These are phyloP conservation scores for Pleurotus pulmonarius DNA, from an alignment of 768 basidiomycete genomes.

Conservation along the genomic window DNA sequence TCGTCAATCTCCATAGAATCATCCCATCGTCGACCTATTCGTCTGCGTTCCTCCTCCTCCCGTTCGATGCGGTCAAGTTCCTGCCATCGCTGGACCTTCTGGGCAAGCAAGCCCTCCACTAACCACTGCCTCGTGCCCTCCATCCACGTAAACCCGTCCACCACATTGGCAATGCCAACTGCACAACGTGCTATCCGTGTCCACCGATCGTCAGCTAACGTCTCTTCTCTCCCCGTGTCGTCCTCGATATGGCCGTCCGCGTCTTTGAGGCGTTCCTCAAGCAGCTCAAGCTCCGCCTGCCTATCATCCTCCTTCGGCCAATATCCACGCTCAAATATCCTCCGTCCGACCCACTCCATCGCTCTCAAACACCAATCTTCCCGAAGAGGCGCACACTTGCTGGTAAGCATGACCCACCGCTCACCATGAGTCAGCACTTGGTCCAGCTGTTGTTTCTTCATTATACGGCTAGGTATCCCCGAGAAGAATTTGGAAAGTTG, in stretches of 20 bases:
- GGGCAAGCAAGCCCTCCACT: constrained; percentile 60
- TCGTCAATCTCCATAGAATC: constrained; percentile 75
- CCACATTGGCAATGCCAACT: constrained; percentile 59
- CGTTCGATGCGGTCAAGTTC: constrained; percentile 65
- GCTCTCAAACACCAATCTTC: constrained; percentile 97
- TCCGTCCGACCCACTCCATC: constrained; percentile 92
- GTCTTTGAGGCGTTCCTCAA: constrained; percentile 57
- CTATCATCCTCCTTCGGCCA: constrained; percentile 82
- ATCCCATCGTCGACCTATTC: constrained; percentile 58
- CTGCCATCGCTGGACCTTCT: constrained; percentile 67
- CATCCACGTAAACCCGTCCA: constrained; percentile 74
- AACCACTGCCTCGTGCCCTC: constrained; percentile 58
- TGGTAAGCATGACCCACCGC: constrained; percentile 66
- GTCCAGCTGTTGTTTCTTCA: constrained; percentile 12
- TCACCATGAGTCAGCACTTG: constrained; percentile 25
- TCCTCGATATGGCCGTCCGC: constrained; percentile 85
- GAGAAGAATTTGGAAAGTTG: constrained; percentile 64
- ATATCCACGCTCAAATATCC: constrained; percentile 89
- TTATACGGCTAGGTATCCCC: constrained; percentile 47
- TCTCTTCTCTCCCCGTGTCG: constrained; percentile 52
- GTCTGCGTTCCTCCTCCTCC: constrained; percentile 65
- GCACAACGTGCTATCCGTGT: constrained; percentile 68
- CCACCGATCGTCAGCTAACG: constrained; percentile 48
- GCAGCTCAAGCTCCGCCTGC: constrained; percentile 72
- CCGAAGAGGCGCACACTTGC: constrained; percentile 65